Evolutionary conservation across 768 basidiomycete species (phyloP).

Genomic region (Xerocomellus dryophilus): DNA sequence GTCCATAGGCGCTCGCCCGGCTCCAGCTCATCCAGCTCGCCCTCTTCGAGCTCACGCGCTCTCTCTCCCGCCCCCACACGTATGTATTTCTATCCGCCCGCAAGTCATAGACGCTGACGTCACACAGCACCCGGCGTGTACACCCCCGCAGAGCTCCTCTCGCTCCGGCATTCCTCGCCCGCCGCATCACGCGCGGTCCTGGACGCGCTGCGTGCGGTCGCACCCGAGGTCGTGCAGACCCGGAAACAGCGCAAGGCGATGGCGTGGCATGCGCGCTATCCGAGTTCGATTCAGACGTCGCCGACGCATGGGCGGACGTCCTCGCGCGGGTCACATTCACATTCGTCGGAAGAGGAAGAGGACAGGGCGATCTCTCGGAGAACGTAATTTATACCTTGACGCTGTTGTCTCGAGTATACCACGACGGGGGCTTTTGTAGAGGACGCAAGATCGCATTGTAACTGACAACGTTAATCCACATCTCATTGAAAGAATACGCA

Average conservation of each 20-base stretch:
- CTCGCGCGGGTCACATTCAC: conserved; percentile 11
- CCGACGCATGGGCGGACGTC: not conserved
- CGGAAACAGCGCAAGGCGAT: conserved; percentile 26
- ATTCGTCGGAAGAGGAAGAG: conserved; percentile 18
- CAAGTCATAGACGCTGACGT: not conserved
- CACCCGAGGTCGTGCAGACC: conserved; percentile 28
- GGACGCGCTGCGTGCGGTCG: conserved; percentile 14
- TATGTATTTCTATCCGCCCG: not conserved
- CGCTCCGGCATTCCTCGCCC: conserved; percentile 24
- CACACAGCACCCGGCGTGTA: conserved; percentile 17
- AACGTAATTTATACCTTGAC: not conserved
- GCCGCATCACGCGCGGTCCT: not conserved
- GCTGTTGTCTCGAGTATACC: too few relatives aligned
- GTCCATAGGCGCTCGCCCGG: conserved; percentile 36
- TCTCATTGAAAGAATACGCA: not conserved
- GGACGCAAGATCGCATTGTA: not conserved
- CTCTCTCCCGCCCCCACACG: conserved; percentile 1
- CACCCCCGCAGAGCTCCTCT: conserved; percentile 25
- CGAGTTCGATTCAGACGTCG: not conserved
- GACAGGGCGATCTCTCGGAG: conserved; percentile 16
- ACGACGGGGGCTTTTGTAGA: not conserved
- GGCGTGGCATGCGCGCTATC: conserved; percentile 18
- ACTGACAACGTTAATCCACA: not conserved
- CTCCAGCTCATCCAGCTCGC: conserved; percentile 17
- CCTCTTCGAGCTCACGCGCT: conserved; percentile 9